Evolutionary conservation across 805 yeast genomes (phyloP).

Genomic region (Candida multigemmis): DNA sequence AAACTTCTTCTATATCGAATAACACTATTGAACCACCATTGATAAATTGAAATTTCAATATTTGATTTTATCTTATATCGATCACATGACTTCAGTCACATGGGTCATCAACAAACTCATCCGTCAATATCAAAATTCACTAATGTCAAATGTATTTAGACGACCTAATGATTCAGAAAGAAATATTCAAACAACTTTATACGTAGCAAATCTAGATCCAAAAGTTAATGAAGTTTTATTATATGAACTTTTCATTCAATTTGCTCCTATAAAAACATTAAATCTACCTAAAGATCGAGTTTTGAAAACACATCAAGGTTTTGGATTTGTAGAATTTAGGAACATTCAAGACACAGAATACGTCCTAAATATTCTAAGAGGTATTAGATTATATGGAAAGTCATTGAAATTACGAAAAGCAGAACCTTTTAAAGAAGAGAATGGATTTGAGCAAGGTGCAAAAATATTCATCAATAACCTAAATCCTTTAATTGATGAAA

Average conservation of each 20-base stretch:
- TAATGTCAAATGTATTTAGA: constrained; percentile 21
- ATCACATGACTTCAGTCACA: neutral
- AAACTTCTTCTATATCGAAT: too few species aligned
- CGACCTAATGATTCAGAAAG: constrained; percentile 36
- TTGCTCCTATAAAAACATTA: constrained; percentile 66
- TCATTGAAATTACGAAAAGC: constrained; percentile 28
- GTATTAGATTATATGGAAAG: constrained; percentile 53
- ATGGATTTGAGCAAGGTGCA: constrained; percentile 38
- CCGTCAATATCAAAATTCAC: too few species aligned
- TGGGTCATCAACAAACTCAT: too few species aligned
- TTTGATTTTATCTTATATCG: too few species aligned
- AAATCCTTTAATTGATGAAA: constrained; percentile 57
- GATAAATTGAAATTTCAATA: too few species aligned
- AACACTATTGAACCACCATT: too few species aligned
- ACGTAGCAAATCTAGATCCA: constrained; percentile 77
- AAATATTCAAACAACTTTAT: constrained; percentile 57
- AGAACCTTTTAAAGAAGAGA: constrained; percentile 6
- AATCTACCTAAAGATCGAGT: constrained; percentile 76
- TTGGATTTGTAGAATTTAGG: constrained; percentile 73
- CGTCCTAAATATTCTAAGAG: constrained; percentile 50
- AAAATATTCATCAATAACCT: constrained; percentile 49
- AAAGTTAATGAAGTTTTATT: constrained; percentile 62
- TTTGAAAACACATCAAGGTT: constrained; percentile 68
- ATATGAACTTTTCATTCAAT: constrained; percentile 78
- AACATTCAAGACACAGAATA: constrained; percentile 59